phyloP scores from a whole-genome alignment of 805 yeast species.

The Pichia heedii region DNA sequence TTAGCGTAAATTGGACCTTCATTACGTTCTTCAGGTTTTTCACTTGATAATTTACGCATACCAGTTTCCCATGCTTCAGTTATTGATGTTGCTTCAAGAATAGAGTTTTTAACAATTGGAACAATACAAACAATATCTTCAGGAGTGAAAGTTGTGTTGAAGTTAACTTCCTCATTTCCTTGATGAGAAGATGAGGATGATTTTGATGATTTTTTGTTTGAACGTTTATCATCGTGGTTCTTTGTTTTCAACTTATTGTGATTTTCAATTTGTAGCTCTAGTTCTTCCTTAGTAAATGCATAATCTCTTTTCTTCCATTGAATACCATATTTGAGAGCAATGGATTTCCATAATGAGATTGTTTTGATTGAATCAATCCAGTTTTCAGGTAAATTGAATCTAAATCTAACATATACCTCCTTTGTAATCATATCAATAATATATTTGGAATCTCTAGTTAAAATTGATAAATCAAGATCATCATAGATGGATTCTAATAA shows the following conservation, averaged over 20 bases:
- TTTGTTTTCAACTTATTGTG: background rate
- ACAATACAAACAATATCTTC: slow-evolving; percentile 60
- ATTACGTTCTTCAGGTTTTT: slow-evolving; percentile 32
- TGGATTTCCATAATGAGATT: slow-evolving; percentile 49
- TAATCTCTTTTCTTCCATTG: slow-evolving; percentile 62
- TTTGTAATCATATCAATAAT: slow-evolving; percentile 37
- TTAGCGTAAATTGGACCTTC: slow-evolving; percentile 54
- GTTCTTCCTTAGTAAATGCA: slow-evolving; percentile 36
- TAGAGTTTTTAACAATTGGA: slow-evolving; percentile 69
- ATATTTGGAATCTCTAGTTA: slow-evolving; percentile 33
- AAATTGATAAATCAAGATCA: slow-evolving; percentile 33
- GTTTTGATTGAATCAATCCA: slow-evolving; percentile 37
- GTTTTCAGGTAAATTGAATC: slow-evolving; percentile 42
- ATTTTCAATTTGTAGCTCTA: slow-evolving; percentile 22
- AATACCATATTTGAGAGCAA: slow-evolving; percentile 73
- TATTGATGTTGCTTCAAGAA: slow-evolving; percentile 55
- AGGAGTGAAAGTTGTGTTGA: slow-evolving; percentile 38
- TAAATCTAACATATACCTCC: slow-evolving; percentile 55
- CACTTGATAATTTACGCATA: slow-evolving; percentile 20
- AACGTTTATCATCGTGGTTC: slow-evolving; percentile 20
- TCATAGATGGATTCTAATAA: slow-evolving; percentile 33
- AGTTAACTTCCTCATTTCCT: slow-evolving; percentile 14
- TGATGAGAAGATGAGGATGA: slow-evolving; percentile 8
- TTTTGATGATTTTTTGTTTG: slow-evolving; percentile 26
- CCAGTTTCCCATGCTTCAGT: slow-evolving; percentile 73